These are phyloP conservation scores for Mollisiaceae sp. DNA, from an alignment of 2,329 filamentous ascomycete species.

Conservation along the genomic window DNA sequence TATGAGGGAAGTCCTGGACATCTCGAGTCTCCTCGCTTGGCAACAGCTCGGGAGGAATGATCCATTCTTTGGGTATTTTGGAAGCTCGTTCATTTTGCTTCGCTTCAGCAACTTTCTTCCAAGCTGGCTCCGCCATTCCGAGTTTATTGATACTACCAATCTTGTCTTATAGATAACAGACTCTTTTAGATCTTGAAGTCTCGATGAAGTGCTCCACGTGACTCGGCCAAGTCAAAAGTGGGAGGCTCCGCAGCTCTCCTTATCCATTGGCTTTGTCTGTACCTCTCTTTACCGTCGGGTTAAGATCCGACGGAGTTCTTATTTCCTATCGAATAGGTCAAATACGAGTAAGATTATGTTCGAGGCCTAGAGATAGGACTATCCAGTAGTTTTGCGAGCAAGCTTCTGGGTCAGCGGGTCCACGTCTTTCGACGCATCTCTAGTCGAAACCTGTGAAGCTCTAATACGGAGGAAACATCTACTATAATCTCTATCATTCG, in stretches of 20 bases:
- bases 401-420: not conserved
- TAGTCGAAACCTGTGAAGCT: not conserved
- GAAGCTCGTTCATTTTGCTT: constrained; percentile 9
- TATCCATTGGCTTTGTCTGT: constrained; percentile 2
- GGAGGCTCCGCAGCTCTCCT: not conserved
- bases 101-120: constrained; percentile 9
- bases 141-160: not conserved
- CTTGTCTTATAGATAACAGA: not conserved
- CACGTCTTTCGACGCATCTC: not conserved
- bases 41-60: not conserved
- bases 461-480: too few species aligned
- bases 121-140: constrained; percentile 1
- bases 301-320: constrained; percentile 5
- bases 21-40: constrained; percentile 2
- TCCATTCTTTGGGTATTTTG: constrained; percentile 9
- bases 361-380: too few species aligned
- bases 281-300: not conserved
- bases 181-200: not conserved
- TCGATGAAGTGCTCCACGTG: not conserved
- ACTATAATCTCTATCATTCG: too few species aligned
- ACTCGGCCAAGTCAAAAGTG: constrained; percentile 7
- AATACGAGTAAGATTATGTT: not conserved
- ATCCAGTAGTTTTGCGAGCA: not conserved
- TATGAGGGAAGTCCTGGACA: constrained; percentile 12
- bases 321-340: not conserved